These are phyloP conservation scores for Fusarium tuaranense DNA, from an alignment of 2,329 filamentous ascomycete genomes.

Conservation along the genomic window DNA sequence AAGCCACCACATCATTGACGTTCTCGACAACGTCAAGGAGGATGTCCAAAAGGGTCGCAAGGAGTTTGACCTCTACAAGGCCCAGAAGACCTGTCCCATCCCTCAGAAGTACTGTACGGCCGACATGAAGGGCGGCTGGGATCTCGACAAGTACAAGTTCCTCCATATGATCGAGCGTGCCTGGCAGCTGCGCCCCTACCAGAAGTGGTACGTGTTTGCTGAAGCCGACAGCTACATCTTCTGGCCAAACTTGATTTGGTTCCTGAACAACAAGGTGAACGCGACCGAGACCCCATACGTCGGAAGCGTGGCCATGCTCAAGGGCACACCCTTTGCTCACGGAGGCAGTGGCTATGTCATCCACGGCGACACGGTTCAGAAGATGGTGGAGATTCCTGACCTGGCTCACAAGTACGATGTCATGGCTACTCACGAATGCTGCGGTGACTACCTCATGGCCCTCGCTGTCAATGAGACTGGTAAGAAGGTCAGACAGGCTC, in stretches of 20 bases:
- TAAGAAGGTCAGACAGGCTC: conserved; percentile 56
- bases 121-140: conserved; percentile 57
- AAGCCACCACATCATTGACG: conserved; percentile 56
- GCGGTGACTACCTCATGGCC: conserved; percentile 65
- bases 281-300: conserved; percentile 60
- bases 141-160: conserved; percentile 72
- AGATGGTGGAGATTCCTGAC: conserved; percentile 58
- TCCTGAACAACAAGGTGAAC: conserved; percentile 58
- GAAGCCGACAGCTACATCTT: conserved; percentile 70
- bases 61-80: conserved; percentile 61
- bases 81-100: conserved; percentile 59
- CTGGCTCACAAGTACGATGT: conserved; percentile 61
- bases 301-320: conserved; percentile 62
- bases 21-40: conserved; percentile 52
- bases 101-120: conserved; percentile 58
- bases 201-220: conserved; percentile 70
- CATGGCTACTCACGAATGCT: conserved; percentile 58
- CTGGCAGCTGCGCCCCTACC: conserved; percentile 64
- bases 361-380: conserved; percentile 63
- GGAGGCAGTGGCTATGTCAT: conserved; percentile 69
- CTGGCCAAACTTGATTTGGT: conserved; percentile 65
- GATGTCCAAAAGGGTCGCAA: conserved; percentile 51
- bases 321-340: conserved; percentile 63
- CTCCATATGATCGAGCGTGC: conserved; percentile 68
- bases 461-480: conserved; percentile 59